Base-by-base conservation (phyloP, 768 basidiomycete species). In the Suillus brevipes region DNA sequence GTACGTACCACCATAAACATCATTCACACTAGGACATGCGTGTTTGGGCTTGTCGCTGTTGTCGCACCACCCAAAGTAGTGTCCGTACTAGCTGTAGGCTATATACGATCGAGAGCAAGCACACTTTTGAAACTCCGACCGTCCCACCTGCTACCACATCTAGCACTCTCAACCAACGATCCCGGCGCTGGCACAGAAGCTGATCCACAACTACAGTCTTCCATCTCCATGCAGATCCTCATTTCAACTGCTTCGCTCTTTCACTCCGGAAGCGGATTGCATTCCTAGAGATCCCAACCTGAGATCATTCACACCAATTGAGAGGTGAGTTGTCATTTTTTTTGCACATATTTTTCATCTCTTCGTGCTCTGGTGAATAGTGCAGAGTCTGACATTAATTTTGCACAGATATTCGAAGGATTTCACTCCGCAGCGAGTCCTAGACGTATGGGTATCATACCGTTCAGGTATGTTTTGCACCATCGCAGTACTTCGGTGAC, bases 1-100 rank as follows among this genome's bases (percentile, higher is more conserved):
- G 76, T 95, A 96, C 9, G 96, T 97, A 1, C 97, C 97, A 3
- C 96, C 96, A 67, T 98, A 97, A 14, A 96, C 93, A 73, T 96
- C 94, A 72, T 94, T 95, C 6, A 98, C 92, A 70, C 89, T 68
- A 99, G 71, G 36, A 98, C 79, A 76, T 97, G 96, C 0, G 92
- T 88, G 23, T 84, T 83, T 0, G 86, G 80, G 0, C 91, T 94
- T 0, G 92, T 92, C 0, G 94, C 91, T 0, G 94, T 97, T 1
- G 93, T 87, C 0, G 96, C 88, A 0, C 89, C 92, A 0, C 97
- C 97, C 0, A 91, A 94, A 0, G 92, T 31, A 31, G 31, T 31
- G 31, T 31, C 31, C 31, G 31, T 31, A n/a, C n/a, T n/a, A 31
- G 31, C 31, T 31, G 31, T 31, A 31, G 4, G 31, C 31, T 31